Base-by-base conservation (phyloP, 768 basidiomycete genomes). In the Rhizopogon vinicolor region DNA sequence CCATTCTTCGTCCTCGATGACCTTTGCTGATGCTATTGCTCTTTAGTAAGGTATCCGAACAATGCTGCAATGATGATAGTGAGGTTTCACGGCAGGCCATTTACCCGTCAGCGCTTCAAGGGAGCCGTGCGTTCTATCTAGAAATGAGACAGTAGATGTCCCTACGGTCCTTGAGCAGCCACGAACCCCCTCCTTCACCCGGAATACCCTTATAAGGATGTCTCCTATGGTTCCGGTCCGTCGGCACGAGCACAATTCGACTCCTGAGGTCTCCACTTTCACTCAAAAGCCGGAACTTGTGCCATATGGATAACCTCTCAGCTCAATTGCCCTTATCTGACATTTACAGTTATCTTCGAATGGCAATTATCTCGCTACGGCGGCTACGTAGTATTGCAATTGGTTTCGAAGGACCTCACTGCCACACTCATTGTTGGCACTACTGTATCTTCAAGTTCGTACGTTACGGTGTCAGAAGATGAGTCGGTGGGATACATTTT, bases 271-370 rank as follows among this genome's bases (percentile, higher is more conserved):
- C 69, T 74, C 7, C 46, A 60, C 14, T 68, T 79, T 10, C 25
- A 67, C 75, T 22, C 74, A 77, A 41, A 75, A 73, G 44, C 56
- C 83, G 51, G 64, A 65, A 41, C 63, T 68, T 44, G 76, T 73
- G 6, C 25, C 25, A 4, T 25, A 25, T 25, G 4, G 25, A 25
- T 25, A 4, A 25, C 25, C 25, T 25, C 4, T 25, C 25, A 25
- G 3, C 25, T 81, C 83, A 53, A 68, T 70, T 41, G 81, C 80
- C 7, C 72, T 82, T 25, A 79, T 82, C 19, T 66, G 79, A 52
- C 79, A 83, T 60, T 62, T 82, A 45, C 79, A 82, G 56, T 83
- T 83, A 62, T 82, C 81, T 13, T 81, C 80, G 5, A 75, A 78
- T 58, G 80, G 82, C 42, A 72, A 73, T 58, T 79, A 74, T 60